These are phyloP conservation scores for Cymodocea nodosa DNA, from an alignment of 116 monocot genomes.

Conservation along the genomic window DNA sequence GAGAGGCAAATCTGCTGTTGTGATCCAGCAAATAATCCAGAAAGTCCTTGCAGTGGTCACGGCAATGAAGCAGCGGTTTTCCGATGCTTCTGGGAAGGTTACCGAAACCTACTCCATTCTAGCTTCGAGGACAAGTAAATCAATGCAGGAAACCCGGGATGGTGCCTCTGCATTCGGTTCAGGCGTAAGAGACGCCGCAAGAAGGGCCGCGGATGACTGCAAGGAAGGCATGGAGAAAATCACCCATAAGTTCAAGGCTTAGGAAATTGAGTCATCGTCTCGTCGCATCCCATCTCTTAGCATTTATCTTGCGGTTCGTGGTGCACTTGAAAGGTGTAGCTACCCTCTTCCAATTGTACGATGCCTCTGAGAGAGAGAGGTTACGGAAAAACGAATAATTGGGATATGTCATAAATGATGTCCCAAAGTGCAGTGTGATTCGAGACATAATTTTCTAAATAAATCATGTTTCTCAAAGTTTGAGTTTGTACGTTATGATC, in stretches of 20 bases:
- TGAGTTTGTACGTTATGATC: too few species aligned
- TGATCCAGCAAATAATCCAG: slow-evolving; percentile 44
- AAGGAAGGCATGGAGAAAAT: slow-evolving; percentile 30
- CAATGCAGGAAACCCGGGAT: slow-evolving; percentile 11
- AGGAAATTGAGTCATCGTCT: not conserved
- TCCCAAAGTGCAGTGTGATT: too few species aligned
- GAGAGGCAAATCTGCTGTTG: slow-evolving; percentile 36
- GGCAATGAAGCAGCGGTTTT: slow-evolving; percentile 28
- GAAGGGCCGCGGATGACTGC: slow-evolving; percentile 47
- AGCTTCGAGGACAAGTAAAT: slow-evolving; percentile 1
- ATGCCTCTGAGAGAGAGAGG: too few species aligned
- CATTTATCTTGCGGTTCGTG: not conserved
- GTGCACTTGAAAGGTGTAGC: too few species aligned
- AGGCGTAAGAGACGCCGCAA: slow-evolving; percentile 26
- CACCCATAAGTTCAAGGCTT: slow-evolving; percentile 50
- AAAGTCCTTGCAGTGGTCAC: slow-evolving; percentile 33
- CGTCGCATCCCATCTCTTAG: not conserved
- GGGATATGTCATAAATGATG: too few species aligned
- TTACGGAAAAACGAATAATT: too few species aligned
- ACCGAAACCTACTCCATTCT: slow-evolving; percentile 12
- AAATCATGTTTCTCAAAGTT: too few species aligned
- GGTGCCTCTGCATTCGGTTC: slow-evolving; percentile 8
- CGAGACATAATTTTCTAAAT: too few species aligned
- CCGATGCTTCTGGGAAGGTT: slow-evolving; percentile 13
- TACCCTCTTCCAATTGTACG: too few species aligned